Percentiles rank a stretch among this genome's conserved stretches.
phyloP scores from a whole-genome alignment of 306 rosid species.

The Gastrolobium bilobum region DNA sequence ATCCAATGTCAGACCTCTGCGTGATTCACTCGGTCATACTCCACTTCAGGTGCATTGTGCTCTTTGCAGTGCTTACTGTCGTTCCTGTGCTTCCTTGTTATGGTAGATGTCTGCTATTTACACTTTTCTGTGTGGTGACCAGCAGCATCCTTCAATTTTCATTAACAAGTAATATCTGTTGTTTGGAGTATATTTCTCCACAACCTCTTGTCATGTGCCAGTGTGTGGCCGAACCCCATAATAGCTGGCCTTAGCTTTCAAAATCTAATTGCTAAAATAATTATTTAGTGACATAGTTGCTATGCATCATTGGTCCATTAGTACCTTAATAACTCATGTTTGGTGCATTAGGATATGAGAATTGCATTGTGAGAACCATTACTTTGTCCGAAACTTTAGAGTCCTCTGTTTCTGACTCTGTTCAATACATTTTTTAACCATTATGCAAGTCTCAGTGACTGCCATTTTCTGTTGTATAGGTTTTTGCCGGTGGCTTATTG shows the following conservation, averaged over 20 bases:
- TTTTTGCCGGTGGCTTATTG: conserved; percentile 80
- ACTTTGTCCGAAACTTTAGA: conserved; percentile 16
- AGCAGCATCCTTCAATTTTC: conserved; percentile 33
- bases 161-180: conserved; percentile 10
- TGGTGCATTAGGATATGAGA: neutral
- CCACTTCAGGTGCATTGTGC: conserved; percentile 81
- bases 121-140: conserved; percentile 24
- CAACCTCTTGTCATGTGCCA: neutral
- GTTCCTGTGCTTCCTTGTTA: conserved; percentile 14
- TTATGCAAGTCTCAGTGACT: neutral
- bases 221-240: neutral
- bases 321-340: conserved; percentile 14
- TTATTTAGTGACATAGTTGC: conserved; percentile 8
- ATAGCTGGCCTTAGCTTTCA: neutral
- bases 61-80: conserved; percentile 40
- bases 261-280: neutral
- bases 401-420: conserved; percentile 18
- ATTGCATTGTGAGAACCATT: conserved; percentile 15
- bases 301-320: neutral
- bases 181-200: conserved; percentile 7
- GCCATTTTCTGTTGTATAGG: conserved; percentile 58
- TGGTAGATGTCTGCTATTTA: conserved; percentile 19
- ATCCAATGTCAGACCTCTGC: conserved; percentile 76
- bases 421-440: conserved; percentile 2
- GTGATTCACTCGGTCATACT: conserved; percentile 98